phyloP scores from a whole-genome alignment of 192 early-diverging fungal species.

The Phycomyces nitens region DNA sequence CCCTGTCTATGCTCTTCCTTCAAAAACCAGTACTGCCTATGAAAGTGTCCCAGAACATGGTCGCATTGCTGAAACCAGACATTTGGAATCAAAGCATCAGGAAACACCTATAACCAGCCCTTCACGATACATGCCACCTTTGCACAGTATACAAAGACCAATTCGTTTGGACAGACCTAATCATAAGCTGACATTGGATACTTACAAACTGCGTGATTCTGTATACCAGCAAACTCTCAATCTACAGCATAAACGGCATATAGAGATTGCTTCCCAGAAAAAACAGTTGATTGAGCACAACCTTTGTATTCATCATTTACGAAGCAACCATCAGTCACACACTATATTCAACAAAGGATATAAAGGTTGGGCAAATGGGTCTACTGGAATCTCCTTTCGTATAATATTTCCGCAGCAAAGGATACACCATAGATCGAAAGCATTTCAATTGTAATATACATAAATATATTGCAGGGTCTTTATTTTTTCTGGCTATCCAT shows the following conservation, averaged over 20 bases:
- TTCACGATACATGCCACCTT: too few species aligned
- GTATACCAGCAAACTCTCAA: slow-evolving; percentile 49
- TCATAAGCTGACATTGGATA: slow-evolving; percentile 32
- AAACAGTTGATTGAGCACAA: slow-evolving; percentile 33
- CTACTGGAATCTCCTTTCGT: slow-evolving; percentile 35
- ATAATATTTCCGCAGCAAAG: slow-evolving; percentile 45
- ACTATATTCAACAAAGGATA: slow-evolving; percentile 58
- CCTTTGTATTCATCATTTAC: slow-evolving; percentile 32
- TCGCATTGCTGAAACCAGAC: too few species aligned
- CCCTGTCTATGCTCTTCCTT: too few species aligned
- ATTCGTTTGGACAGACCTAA: slow-evolving; percentile 3
- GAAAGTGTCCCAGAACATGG: too few species aligned
- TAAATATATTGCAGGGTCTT: slow-evolving; percentile 36
- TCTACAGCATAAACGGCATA: slow-evolving; percentile 44
- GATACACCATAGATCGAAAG: slow-evolving; percentile 37
- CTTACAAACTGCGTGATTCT: slow-evolving; percentile 41
- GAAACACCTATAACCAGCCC: too few species aligned
- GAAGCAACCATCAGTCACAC: slow-evolving; percentile 29
- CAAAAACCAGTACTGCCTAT: too few species aligned
- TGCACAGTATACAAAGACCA: not conserved
- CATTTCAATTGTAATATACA: slow-evolving; percentile 22
- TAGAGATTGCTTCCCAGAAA: slow-evolving; percentile 41
- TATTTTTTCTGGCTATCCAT: not conserved
- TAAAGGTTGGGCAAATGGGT: slow-evolving; percentile 57
- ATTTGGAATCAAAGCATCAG: too few species aligned